Evolutionary conservation across 1,284 basidiomycete species (phyloP).

Genomic region (Waitea zeae): DNA sequence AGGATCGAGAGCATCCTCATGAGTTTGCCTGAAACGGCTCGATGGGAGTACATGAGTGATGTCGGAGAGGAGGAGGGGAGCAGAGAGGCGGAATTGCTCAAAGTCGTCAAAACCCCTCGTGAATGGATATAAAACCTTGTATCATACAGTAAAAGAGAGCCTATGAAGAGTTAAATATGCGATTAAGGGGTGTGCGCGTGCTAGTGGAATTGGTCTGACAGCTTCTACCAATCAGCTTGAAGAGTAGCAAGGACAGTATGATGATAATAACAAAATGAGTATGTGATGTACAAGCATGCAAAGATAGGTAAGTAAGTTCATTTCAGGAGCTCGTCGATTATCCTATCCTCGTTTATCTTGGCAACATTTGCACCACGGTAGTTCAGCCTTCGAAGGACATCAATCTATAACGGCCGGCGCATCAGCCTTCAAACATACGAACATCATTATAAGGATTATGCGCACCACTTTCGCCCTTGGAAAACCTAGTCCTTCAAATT

Average conservation of each 20-base stretch:
- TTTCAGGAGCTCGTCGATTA: constrained; percentile 20
- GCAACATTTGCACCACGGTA: constrained; percentile 67
- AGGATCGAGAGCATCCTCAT: constrained; percentile 88
- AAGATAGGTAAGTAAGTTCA: not conserved
- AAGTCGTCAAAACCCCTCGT: constrained; percentile 50
- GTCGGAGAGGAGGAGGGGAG: constrained; percentile 52
- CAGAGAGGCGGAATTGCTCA: constrained; percentile 54
- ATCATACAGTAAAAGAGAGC: too few relatives aligned
- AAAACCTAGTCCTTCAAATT: constrained; percentile 62
- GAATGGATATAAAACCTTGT: constrained; percentile 72
- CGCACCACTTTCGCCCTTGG: constrained; percentile 60
- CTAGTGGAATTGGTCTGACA: too few relatives aligned
- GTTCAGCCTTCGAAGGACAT: constrained; percentile 76
- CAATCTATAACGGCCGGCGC: constrained; percentile 55
- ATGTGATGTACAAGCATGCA: too few relatives aligned
- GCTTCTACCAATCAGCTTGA: too few relatives aligned
- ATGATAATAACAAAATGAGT: too few relatives aligned
- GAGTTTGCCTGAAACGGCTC: constrained; percentile 78
- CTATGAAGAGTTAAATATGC: too few relatives aligned
- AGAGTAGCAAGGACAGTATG: too few relatives aligned
- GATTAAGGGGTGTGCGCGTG: too few relatives aligned
- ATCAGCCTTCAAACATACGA: too few relatives aligned
- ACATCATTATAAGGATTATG: too few relatives aligned
- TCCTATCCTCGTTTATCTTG: constrained; percentile 39
- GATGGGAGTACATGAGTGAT: constrained; percentile 90